Percentiles rank a stretch among this genome's conserved stretches.
Conservation (phyloP, 2,329 filamentous ascomycete species). For the Aspergillus pseudoviridinutans region DNA sequence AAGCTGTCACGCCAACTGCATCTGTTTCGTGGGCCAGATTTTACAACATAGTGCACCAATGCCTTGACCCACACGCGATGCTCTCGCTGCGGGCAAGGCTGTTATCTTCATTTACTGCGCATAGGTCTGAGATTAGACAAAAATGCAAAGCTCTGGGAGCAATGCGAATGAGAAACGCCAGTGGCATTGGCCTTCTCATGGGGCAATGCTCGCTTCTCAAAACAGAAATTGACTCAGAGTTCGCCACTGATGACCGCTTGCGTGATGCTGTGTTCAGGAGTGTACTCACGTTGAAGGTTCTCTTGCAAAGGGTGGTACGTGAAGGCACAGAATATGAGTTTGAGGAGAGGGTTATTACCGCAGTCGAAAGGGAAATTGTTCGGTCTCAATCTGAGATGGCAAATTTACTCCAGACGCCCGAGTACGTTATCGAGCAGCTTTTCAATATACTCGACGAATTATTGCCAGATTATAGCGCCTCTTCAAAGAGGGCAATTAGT, state of each 20-base stretch:
- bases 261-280: conserved; percentile 76
- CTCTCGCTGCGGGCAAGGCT: conserved; percentile 67
- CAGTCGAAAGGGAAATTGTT: conserved; percentile 59
- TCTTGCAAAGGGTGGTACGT: conserved; percentile 67
- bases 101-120: conserved; percentile 72
- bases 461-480: conserved; percentile 62
- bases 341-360: conserved; percentile 53
- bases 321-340: conserved; percentile 54
- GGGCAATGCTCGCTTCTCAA: conserved; percentile 75
- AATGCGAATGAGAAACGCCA: conserved; percentile 75
- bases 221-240: conserved; percentile 52
- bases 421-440: conserved; percentile 31
- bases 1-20: conserved; percentile 22
- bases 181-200: conserved; percentile 79
- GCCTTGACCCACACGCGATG: conserved; percentile 68
- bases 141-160: conserved; percentile 70
- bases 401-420: conserved; percentile 36
- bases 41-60: conserved; percentile 74
- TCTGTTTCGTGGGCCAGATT: conserved; percentile 57
- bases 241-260: conserved; percentile 49
- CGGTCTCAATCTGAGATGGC: conserved; percentile 28
- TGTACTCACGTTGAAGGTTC: conserved; percentile 79
- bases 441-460: conserved; percentile 61
- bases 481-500: conserved; percentile 53
- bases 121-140: conserved; percentile 67